phyloP scores from a whole-genome alignment of 2,329 filamentous ascomycete species.

The Pyrenophora seminiperda region DNA sequence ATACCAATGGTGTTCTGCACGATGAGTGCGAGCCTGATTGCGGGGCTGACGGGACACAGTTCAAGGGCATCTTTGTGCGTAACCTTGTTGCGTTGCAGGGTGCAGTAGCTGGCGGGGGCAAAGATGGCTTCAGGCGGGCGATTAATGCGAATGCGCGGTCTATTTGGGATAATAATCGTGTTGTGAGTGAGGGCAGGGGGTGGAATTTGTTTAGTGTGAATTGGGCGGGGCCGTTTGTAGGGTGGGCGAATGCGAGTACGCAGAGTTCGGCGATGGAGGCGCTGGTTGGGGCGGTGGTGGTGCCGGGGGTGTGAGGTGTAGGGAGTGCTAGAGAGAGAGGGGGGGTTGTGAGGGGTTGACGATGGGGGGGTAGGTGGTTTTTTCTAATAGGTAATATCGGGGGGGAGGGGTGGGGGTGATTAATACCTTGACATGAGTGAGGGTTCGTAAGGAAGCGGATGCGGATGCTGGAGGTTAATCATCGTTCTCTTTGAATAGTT shows the following conservation, averaged over 20 bases:
- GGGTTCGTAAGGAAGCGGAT: no score
- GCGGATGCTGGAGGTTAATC: no score
- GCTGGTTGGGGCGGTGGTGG: conserved; percentile 63
- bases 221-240: conserved; percentile 66
- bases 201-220: conserved; percentile 58
- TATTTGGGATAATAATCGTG: conserved; percentile 66
- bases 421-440: no score
- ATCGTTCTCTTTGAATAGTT: no score
- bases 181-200: conserved; percentile 47
- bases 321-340: no score
- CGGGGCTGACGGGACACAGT: conserved; percentile 60
- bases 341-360: no score
- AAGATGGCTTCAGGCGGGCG: conserved; percentile 59
- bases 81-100: conserved; percentile 65
- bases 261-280: conserved; percentile 71
- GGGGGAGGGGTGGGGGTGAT: no score
- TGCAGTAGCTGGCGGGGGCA: no score
- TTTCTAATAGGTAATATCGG: no score
- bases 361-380: no score
- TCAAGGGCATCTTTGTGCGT: conserved; percentile 73
- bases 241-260: conserved; percentile 60
- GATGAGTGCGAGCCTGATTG: conserved; percentile 50
- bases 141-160: conserved; percentile 67
- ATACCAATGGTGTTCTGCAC: conserved; percentile 48
- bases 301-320: no score